Evolutionary conservation across 306 rosid species (phyloP), one percentile per base, ranked within the genome.

Genomic region (Gillenia trifoliata): DNA sequence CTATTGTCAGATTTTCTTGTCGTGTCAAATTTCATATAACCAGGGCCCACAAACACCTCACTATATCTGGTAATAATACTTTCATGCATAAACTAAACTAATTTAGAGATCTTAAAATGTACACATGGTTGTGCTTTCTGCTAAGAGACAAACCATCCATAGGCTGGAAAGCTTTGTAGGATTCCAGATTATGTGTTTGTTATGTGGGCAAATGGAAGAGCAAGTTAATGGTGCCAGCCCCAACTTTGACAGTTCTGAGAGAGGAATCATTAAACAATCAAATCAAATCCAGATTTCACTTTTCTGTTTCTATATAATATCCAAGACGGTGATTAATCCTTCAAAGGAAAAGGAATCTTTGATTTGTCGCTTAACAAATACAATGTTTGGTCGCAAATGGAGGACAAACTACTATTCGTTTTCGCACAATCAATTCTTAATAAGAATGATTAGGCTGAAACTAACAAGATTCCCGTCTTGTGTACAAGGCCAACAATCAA

Each of bases 81-180:
- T 63, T 33, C 26, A 8, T 63, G 41, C 41, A 17, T 43, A 43
- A 43, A 43, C 19, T 31, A 74, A 31, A 63, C 62, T 26, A 23
- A 54, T 30, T 31, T 23, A 11, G 30, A 73, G 7, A 36, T 12
- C 36, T 28, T 60, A 5, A 28, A 28, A 60, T 11, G 47, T 11
- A 31, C 8, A 49, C 62, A 36, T 47, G 23, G 22, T 34, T 7
- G 60, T 15, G 50, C 57, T 15, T 71, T 23, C 52, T 22, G 50
- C 65, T 55, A 43, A 49, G 77, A 66, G 78, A 72, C 74, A 66
- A 49, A 71, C 70, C 22, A 45, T 12, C 23, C 54, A 33, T 25
- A 54, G 68, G 75, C 81, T 81, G 82, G 82, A 68, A 82, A 82
- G 68, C 57, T 82, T 52, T 29, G 71, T 50, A 62, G 65, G 36